phyloP scores from a whole-genome alignment of 2,329 filamentous ascomycete genomes.

The Pyrenophora tritici-repentis region DNA sequence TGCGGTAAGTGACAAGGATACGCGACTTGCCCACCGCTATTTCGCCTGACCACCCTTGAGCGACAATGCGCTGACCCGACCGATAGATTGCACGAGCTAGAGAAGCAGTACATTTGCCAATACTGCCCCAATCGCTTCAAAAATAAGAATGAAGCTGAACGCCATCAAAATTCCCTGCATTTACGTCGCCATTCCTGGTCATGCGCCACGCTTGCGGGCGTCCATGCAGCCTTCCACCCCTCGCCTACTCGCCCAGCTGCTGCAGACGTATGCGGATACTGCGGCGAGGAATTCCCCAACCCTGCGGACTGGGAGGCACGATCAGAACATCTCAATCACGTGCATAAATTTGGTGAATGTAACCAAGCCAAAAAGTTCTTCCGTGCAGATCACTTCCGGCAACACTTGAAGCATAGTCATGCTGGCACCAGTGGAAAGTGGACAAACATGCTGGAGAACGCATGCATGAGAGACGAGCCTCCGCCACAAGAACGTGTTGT shows the following conservation, averaged over 20 bases:
- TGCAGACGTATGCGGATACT: slow-evolving; percentile 90
- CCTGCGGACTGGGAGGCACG: slow-evolving; percentile 88
- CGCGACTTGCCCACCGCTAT: slow-evolving; percentile 32
- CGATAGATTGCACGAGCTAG: slow-evolving; percentile 79
- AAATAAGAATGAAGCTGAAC: slow-evolving; percentile 97
- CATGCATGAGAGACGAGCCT: slow-evolving; percentile 91
- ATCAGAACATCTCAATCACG: slow-evolving; percentile 82
- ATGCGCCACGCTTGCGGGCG: slow-evolving; percentile 77
- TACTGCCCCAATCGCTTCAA: slow-evolving; percentile 97
- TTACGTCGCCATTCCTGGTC: slow-evolving; percentile 95
- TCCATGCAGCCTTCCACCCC: slow-evolving; percentile 83
- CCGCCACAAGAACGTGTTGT: slow-evolving; percentile 54
- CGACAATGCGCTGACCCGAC: slow-evolving; percentile 27
- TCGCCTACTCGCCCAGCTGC: slow-evolving; percentile 66
- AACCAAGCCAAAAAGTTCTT: slow-evolving; percentile 99
- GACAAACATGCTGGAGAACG: slow-evolving; percentile 97
- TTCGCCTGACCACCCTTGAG: slow-evolving; percentile 15
- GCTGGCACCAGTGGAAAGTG: slow-evolving; percentile 95
- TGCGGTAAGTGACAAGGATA: slow-evolving; percentile 67
- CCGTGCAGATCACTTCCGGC: slow-evolving; percentile 94
- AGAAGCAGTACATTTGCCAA: slow-evolving; percentile 93
- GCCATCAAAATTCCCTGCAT: slow-evolving; percentile 94
- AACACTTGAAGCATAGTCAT: slow-evolving; percentile 97
- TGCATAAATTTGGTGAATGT: slow-evolving; percentile 97
- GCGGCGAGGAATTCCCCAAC: slow-evolving; percentile 88